Conservation (phyloP, 495 filamentous ascomycete genomes). For the Aspergillus biplanus region DNA sequence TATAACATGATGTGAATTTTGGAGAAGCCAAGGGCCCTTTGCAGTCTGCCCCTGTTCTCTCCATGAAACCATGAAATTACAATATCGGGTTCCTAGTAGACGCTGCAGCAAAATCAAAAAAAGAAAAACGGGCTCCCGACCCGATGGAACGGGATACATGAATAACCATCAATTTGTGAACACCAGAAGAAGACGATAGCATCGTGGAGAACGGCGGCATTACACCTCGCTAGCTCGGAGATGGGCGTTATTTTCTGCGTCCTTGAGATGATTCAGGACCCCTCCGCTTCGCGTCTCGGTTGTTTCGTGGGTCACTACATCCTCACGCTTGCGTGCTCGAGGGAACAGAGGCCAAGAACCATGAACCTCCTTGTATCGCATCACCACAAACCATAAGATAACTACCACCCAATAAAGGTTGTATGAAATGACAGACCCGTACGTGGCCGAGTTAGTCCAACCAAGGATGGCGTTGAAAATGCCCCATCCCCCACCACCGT, state of each 20-base stretch:
- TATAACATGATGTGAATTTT: background rate
- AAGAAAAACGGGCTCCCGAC: background rate
- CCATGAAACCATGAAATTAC: background rate
- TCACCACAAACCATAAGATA: conserved; percentile 60
- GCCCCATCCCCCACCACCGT: conserved; percentile 84
- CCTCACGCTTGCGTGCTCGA: background rate
- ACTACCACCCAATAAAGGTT: conserved; percentile 78
- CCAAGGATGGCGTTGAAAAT: conserved; percentile 82
- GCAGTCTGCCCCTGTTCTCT: background rate
- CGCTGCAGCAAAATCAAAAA: background rate
- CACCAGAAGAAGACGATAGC: background rate
- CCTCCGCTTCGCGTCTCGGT: background rate
- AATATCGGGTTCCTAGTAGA: background rate
- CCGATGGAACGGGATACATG: background rate
- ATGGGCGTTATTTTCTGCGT: conserved; percentile 1
- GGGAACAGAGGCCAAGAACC: conserved; percentile 50
- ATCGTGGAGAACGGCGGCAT: background rate
- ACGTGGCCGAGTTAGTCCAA: conserved; percentile 89
- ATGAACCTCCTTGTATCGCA: conserved; percentile 69
- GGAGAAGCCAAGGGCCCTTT: background rate
- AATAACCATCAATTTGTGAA: background rate
- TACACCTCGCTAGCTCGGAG: conserved; percentile 9
- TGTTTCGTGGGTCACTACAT: background rate
- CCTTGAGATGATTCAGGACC: background rate
- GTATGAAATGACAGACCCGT: conserved; percentile 78